Conservation (phyloP, 176 grass and related monocot genomes). For the Carex littledalei region DNA sequence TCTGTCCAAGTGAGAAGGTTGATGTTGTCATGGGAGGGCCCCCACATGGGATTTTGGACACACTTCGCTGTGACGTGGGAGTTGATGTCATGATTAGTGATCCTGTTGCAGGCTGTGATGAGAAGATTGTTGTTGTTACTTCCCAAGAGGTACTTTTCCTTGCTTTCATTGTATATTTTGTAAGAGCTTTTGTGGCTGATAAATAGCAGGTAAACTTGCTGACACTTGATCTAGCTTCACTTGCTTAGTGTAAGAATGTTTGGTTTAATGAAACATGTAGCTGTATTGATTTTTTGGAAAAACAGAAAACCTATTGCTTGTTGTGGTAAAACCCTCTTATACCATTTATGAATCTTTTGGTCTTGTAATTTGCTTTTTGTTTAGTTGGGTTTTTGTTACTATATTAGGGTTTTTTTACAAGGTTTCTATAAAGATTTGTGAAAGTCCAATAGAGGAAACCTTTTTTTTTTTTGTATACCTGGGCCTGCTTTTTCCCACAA, state of each 20-base stretch:
- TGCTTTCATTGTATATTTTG: slow-evolving; percentile 7
- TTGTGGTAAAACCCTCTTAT: background rate
- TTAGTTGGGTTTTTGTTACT: background rate
- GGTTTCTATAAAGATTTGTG: background rate
- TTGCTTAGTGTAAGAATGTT: background rate
- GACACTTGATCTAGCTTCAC: background rate
- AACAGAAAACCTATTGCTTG: background rate
- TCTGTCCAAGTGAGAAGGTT: slow-evolving; percentile 85
- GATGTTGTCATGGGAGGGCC: slow-evolving; percentile 41
- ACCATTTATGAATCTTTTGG: background rate
- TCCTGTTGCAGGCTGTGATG: slow-evolving; percentile 62
- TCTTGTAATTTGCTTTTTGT: background rate
- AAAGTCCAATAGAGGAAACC: background rate
- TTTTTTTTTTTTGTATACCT: background rate
- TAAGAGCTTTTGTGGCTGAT: background rate
- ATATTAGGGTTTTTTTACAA: background rate
- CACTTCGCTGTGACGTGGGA: slow-evolving; percentile 70
- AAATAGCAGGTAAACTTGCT: background rate
- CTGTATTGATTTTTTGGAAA: background rate
- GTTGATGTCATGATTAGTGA: slow-evolving; percentile 82
- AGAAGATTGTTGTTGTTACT: slow-evolving; percentile 64
- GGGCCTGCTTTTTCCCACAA: background rate
- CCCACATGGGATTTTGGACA: slow-evolving; percentile 67
- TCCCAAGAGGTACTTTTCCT: slow-evolving; percentile 73
- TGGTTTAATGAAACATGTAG: background rate